phyloP scores from a whole-genome alignment of 2,329 filamentous ascomycete species.

The Fusarium sp. region DNA sequence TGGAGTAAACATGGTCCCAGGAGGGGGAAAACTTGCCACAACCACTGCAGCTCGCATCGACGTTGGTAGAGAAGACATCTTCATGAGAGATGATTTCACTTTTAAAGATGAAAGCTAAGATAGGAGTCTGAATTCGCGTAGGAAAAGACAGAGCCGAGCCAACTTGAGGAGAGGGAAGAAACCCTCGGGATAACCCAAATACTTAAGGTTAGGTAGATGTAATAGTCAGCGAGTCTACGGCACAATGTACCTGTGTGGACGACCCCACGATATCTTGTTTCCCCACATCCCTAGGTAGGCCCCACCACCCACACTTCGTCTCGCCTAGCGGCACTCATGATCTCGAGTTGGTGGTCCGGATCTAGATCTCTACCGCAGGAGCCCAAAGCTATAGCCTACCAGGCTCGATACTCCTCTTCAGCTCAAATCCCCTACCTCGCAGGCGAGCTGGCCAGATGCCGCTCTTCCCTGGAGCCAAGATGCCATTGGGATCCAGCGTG shows the following conservation, averaged over 20 bases:
- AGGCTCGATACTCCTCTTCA: background rate
- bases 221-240: background rate
- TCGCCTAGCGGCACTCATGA: background rate
- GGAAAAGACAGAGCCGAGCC: background rate
- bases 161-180: background rate
- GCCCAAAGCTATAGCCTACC: background rate
- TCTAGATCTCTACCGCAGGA: background rate
- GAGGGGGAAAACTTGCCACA: background rate
- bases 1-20: background rate
- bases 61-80: background rate
- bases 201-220: background rate
- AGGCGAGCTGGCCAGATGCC: slow-evolving; percentile 16
- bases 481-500: slow-evolving; percentile 18
- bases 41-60: background rate
- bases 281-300: background rate
- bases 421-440: background rate
- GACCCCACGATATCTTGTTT: background rate
- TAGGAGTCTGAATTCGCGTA: background rate
- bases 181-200: background rate
- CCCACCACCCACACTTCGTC: background rate
- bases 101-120: background rate
- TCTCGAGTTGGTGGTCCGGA: background rate
- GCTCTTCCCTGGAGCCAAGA: slow-evolving; percentile 16
- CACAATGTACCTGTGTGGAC: background rate
- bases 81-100: background rate